Base-by-base conservation (phyloP, 1,284 basidiomycete genomes). In the Xanthoconium separans region DNA sequence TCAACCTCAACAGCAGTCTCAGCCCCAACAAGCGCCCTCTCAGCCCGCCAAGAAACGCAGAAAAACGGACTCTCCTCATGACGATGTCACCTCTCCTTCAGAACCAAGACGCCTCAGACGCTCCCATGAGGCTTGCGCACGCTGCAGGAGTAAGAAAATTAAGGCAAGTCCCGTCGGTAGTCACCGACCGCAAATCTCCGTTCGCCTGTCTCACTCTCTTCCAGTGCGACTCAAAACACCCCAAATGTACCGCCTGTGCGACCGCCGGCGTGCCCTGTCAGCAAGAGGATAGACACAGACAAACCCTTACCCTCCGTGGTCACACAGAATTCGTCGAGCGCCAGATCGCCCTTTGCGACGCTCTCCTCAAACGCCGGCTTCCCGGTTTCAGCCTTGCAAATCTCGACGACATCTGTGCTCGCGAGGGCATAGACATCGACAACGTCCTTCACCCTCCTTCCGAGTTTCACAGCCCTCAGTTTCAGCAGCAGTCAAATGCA, bases 101-200 rank as follows among this genome's bases (percentile, higher is more conserved):
- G 88, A 90, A 69, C 86, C 88, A 47, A 81, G 89, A 64, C 82
- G 89, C 56, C 80, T 92, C 65, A 79, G 89, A 63, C 83, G 90
- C 65, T 91, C 89, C 64, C 89, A 92, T 76, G 90, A 92, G 74
- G 89, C 89, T 59, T 92, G 89, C 78, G 85, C 89, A 61, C 82
- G 90, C 69, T 92, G 90, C 79, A 87, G 90, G 80, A 87, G 85
- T 75, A 91, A 92, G 82, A 91, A 91, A 85, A 92, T 91, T 75
- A 92, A 92, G 87, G 90, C 85, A 87, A 84, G 87, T 87, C 79
- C 84, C 83, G 85, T 80, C 87, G 87, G 87, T 80, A 79, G 79
- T 81, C 79, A 82, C 85, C 86, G 85, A 83, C 86, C 83, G 84
- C 84, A 88, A 87, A 79, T 84, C 80, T 85, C 87, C 82, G 74